phyloP scores from a whole-genome alignment of 805 yeast genomes.

The Saturnispora kantuleensis region DNA sequence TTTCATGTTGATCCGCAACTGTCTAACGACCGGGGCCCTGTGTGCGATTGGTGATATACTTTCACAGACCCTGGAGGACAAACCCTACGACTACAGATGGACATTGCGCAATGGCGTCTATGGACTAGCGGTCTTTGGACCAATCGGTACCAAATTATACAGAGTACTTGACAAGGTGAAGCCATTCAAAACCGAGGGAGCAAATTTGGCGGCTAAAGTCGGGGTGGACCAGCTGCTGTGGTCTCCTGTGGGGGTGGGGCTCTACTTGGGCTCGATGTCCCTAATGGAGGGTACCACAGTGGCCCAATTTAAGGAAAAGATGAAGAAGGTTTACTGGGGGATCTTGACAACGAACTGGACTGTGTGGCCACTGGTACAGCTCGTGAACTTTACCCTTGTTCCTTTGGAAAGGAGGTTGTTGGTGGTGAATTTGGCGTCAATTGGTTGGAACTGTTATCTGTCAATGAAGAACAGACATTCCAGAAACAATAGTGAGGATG shows the following conservation, averaged over 20 bases:
- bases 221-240: slow-evolving; percentile 62
- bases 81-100: background rate
- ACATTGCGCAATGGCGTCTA: slow-evolving; percentile 3
- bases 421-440: slow-evolving; percentile 59
- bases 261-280: slow-evolving; percentile 62
- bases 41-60: slow-evolving; percentile 5
- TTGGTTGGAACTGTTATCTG: slow-evolving; percentile 78
- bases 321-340: slow-evolving; percentile 46
- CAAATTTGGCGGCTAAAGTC: slow-evolving; percentile 33
- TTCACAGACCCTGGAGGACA: slow-evolving; percentile 2
- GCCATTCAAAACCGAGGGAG: background rate
- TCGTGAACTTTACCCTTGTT: slow-evolving; percentile 61
- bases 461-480: slow-evolving; percentile 41
- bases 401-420: slow-evolving; percentile 65
- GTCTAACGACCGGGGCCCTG: slow-evolving; percentile 3
- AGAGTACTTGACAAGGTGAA: background rate
- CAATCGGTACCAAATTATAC: slow-evolving; percentile 6
- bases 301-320: slow-evolving; percentile 31
- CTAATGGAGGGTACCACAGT: slow-evolving; percentile 46
- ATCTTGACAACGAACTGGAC: slow-evolving; percentile 70
- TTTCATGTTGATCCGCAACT: background rate
- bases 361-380: slow-evolving; percentile 87
- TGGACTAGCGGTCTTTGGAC: slow-evolving; percentile 5
- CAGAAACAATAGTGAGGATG: background rate
- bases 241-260: slow-evolving; percentile 71